Conservation (phyloP, 1,139 yeast genomes). For the Pichia sp. region DNA sequence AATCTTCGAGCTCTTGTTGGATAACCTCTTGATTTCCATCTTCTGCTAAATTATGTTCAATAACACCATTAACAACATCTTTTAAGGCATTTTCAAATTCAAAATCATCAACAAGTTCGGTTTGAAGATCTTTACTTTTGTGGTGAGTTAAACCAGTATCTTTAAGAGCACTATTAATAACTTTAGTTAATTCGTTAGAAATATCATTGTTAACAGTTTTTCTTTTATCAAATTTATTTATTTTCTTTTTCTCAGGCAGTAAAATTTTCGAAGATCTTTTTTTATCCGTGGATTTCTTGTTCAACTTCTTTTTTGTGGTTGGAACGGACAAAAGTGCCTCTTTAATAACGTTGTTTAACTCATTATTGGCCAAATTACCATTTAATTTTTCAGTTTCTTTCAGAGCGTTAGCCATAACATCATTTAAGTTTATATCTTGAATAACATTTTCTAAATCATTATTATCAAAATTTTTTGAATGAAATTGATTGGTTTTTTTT, state of each 20-base stretch:
- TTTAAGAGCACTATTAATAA: constrained; percentile 20
- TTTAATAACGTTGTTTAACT: constrained; percentile 21
- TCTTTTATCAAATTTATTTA: background rate
- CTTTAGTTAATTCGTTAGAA: constrained; percentile 16
- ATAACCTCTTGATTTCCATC: background rate
- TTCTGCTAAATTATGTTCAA: constrained; percentile 25
- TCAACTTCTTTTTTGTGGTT: constrained; percentile 1
- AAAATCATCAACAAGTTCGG: constrained; percentile 10
- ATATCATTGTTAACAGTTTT: background rate
- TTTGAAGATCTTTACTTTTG: background rate
- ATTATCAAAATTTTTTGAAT: background rate
- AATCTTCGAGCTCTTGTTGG: constrained; percentile 2
- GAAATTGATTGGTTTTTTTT: no score
- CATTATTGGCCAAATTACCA: constrained; percentile 12
- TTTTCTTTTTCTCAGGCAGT: background rate
- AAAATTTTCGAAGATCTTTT: background rate
- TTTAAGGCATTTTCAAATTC: constrained; percentile 33
- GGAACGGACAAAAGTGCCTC: constrained; percentile 19
- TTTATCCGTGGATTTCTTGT: background rate
- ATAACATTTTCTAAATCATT: constrained; percentile 11
- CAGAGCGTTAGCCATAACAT: constrained; percentile 18
- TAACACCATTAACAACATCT: constrained; percentile 36
- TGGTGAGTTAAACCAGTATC: constrained; percentile 5
- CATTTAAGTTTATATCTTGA: constrained; percentile 17
- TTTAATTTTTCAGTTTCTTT: constrained; percentile 2